Base-by-base conservation (phyloP, 1,284 basidiomycete genomes). In the Cryptococcus sp. region DNA sequence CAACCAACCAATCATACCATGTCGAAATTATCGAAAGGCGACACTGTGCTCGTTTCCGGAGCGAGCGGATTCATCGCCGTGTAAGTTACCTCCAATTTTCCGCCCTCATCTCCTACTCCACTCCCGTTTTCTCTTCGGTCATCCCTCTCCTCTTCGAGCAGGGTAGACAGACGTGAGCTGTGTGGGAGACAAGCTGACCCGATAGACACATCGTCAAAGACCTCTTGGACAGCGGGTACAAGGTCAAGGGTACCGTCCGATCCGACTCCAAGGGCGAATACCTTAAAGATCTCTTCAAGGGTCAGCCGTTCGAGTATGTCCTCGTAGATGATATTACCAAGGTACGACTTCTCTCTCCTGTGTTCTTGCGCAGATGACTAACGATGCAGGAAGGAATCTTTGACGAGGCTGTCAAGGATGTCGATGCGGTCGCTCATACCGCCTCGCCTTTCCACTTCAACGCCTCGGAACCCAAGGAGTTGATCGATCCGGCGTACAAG, bases 371-470 rank as follows among this genome's bases (percentile, higher is more conserved):
- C 25, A 12, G 9, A n/a, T 25, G 22, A 34, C 11, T 26, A 41
- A 16, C 45, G 40, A 45, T 6, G 21, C 40, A 80, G 80, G 75
- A 79, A 9, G 80, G 80, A n/a, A 81, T 80, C 2, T 86, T 85
- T 56, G 82, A 85, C 58, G 80, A 83, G 36, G 82, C 81, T 1
- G 81, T 86, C 31, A 80, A 81, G 62, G 82, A 75, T 2, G 79
- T 85, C 1, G 79, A 82, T 53, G 83, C 75, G 5, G 79, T 86
- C 7, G 68, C 66, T 1, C 69, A 72, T 50, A 56, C 57, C 39
- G 46, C 46, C 22, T 31, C 23, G 14, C 65, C 63, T 0, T 69
- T 69, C 63, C 61, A 69, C 58, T 51, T 60, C 47, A 51, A 65
- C 41, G 62, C 62, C 18, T 54, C 71, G 19, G 65, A 69, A 45